Percentiles rank a stretch among this genome's conserved stretches.
phyloP scores from a whole-genome alignment of 1,284 basidiomycete species.

The Ceratobasidium sp. region DNA sequence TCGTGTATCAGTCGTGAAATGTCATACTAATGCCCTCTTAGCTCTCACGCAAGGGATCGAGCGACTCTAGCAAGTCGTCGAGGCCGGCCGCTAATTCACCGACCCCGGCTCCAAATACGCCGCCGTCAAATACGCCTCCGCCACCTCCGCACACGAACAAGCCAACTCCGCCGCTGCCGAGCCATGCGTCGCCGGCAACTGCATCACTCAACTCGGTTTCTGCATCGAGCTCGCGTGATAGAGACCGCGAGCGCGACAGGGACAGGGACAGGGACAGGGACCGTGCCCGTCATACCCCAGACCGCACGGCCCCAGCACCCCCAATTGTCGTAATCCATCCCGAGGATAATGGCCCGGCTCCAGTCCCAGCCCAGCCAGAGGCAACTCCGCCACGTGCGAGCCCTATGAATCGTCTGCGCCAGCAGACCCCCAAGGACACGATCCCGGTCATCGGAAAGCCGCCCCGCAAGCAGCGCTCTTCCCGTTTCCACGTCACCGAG shows the following conservation, averaged over 20 bases:
- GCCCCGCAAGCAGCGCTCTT: slow-evolving; percentile 92
- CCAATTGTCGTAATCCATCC: slow-evolving; percentile 90
- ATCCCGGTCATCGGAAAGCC: slow-evolving; percentile 94
- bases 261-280: slow-evolving; percentile 5
- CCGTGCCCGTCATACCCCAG: slow-evolving; percentile 49
- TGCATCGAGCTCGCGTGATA: slow-evolving; percentile 40
- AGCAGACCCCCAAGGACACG: slow-evolving; percentile 81
- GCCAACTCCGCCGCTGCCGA: slow-evolving; percentile 59
- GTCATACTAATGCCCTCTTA: slow-evolving; percentile 29
- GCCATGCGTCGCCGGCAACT: slow-evolving; percentile 20
- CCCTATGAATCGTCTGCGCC: slow-evolving; percentile 69
- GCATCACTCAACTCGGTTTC: slow-evolving; percentile 39
- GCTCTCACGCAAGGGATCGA: slow-evolving; percentile 47
- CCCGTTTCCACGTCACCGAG: slow-evolving; percentile 94
- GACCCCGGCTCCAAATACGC: slow-evolving; percentile 27
- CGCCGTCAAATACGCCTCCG: slow-evolving; percentile 32
- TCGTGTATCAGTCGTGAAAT: slow-evolving; percentile 26
- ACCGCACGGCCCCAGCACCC: slow-evolving; percentile 58
- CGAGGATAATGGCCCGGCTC: slow-evolving; percentile 54
- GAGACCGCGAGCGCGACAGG: slow-evolving; percentile 15
- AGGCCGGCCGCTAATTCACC: slow-evolving; percentile 34
- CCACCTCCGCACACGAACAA: slow-evolving; percentile 63
- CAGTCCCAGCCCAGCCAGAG: slow-evolving; percentile 8
- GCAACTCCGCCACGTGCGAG: slow-evolving; percentile 64
- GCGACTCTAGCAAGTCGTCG: slow-evolving; percentile 41